Conservation (phyloP, 108 stramenopile genomes). For the Cyclostephanos invisitatus region DNA sequence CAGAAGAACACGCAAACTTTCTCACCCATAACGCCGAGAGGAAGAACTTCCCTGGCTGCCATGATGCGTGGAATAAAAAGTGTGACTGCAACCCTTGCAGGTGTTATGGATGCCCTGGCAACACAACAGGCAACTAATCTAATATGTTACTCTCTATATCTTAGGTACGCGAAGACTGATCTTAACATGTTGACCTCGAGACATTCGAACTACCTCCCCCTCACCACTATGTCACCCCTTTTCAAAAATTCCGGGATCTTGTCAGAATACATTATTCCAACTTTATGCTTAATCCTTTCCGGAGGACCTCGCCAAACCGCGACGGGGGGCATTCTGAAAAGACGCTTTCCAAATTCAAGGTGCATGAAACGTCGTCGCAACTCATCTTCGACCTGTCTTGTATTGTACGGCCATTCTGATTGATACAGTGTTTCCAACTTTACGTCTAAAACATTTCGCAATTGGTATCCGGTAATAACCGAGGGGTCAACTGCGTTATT, state of each 20-base stretch:
- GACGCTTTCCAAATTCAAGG: too few species aligned
- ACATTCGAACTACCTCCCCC: too few species aligned
- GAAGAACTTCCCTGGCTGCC: constrained; percentile 34
- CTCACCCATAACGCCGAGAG: neutral
- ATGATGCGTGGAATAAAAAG: constrained; percentile 31
- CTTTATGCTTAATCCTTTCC: too few species aligned
- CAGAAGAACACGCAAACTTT: constrained; percentile 45
- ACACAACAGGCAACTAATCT: neutral
- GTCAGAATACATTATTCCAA: too few species aligned
- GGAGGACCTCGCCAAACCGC: too few species aligned
- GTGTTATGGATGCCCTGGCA: constrained; percentile 35
- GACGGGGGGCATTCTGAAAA: too few species aligned
- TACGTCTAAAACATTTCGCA: neutral
- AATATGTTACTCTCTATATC: too few species aligned
- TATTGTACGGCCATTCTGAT: neutral
- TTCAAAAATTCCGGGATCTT: neutral
- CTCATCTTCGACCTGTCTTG: too few species aligned
- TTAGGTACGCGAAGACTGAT: too few species aligned
- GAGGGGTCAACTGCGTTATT: neutral
- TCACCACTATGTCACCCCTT: neutral
- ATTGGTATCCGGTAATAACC: neutral
- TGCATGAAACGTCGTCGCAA: too few species aligned
- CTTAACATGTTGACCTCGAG: too few species aligned
- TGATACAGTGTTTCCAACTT: neutral
- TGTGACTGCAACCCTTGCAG: constrained; percentile 42